A percentile compares a stretch with the other conserved stretches of the same genome.
phyloP scores from a whole-genome alignment of 2,329 filamentous ascomycete genomes.

The Thielaviopsis musarum region DNA sequence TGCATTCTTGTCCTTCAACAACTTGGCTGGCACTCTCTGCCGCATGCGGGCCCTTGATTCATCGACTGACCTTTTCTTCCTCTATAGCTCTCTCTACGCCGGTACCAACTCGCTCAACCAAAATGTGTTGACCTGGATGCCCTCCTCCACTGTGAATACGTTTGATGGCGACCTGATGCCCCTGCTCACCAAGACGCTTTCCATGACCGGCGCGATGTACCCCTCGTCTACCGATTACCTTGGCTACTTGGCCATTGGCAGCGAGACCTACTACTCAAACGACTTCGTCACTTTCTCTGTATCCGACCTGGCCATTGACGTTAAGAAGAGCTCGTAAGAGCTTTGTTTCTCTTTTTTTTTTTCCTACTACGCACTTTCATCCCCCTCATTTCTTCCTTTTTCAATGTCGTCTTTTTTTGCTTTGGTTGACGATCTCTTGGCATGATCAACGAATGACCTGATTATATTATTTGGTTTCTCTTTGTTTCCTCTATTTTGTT shows the following conservation, averaged over 20 bases:
- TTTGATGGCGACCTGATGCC: constrained; percentile 31
- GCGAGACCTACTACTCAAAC: constrained; percentile 29
- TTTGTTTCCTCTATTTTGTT: not conserved
- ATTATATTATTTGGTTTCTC: not conserved
- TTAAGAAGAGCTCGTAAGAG: constrained; percentile 15
- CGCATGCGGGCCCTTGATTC: not conserved
- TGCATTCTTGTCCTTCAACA: not conserved
- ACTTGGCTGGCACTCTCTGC: not conserved
- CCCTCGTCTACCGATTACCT: constrained; percentile 28
- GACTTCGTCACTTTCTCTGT: constrained; percentile 33
- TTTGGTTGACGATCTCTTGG: not conserved
- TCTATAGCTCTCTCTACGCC: constrained; percentile 25
- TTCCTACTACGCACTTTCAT: not conserved
- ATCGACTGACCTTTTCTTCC: constrained; percentile 14
- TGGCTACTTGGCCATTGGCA: constrained; percentile 34
- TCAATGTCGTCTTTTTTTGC: not conserved
- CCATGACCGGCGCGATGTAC: constrained; percentile 17
- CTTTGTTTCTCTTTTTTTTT: not conserved
- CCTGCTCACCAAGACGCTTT: constrained; percentile 25
- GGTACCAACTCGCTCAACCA: constrained; percentile 25
- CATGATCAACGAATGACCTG: constrained; percentile 7
- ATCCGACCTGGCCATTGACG: constrained; percentile 21
- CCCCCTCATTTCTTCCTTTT: not conserved
- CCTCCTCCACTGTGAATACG: constrained; percentile 19
- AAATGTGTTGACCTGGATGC: constrained; percentile 34